These are phyloP conservation scores for Paraphoma chrysanthemicola DNA, from an alignment of 2,329 filamentous ascomycete species.

Conservation along the genomic window DNA sequence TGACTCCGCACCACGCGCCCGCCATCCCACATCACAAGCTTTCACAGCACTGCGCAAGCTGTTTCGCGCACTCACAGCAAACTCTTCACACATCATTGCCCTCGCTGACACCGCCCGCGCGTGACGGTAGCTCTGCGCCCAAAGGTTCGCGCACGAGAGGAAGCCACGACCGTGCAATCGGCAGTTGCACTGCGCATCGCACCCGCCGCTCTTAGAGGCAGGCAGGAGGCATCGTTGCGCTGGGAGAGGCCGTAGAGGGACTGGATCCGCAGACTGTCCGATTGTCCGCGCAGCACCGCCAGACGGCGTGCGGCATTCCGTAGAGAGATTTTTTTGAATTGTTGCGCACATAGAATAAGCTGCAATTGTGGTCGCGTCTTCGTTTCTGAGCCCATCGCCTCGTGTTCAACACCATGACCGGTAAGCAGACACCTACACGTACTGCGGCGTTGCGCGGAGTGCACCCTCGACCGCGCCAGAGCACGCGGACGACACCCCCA, in stretches of 20 bases:
- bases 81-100: not conserved
- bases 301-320: conserved; percentile 28
- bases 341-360: conserved; percentile 43
- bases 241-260: conserved; percentile 37
- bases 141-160: conserved; percentile 28
- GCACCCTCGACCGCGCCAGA: conserved; percentile 9
- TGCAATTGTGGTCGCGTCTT: conserved; percentile 37
- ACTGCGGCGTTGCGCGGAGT: conserved; percentile 6
- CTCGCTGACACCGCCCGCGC: conserved; percentile 13
- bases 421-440: conserved; percentile 59
- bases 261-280: conserved; percentile 20
- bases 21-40: conserved; percentile 12
- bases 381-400: conserved; percentile 36
- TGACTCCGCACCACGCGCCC: conserved; percentile 20
- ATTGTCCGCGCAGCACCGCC: conserved; percentile 27
- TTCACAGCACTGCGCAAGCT: conserved; percentile 12
- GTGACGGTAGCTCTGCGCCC: conserved; percentile 22
- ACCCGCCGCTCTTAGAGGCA: conserved; percentile 19
- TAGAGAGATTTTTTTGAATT: conserved; percentile 47
- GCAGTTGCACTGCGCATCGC: conserved; percentile 28
- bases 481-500: conserved; percentile 16
- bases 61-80: conserved; percentile 14
- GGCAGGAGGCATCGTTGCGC: conserved; percentile 23
- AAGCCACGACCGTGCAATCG: conserved; percentile 23
- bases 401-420: conserved; percentile 59